Evolutionary conservation across 768 basidiomycete species (phyloP).

Genomic region (Tubosaeta sp.): DNA sequence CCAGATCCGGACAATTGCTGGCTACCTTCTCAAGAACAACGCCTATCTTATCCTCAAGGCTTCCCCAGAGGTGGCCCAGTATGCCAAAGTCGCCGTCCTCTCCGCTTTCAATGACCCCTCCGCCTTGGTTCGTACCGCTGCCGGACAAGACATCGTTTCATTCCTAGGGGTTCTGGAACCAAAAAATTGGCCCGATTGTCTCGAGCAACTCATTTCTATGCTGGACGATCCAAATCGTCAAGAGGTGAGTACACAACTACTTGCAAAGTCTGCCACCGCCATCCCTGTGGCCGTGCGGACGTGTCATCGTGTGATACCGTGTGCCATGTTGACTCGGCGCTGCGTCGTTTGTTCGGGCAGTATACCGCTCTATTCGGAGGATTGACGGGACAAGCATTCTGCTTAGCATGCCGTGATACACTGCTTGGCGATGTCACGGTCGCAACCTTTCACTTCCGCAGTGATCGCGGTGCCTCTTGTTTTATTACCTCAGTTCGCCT

Average conservation of each 20-base stretch:
- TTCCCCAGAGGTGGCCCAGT: constrained; percentile 60
- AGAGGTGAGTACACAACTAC: constrained; percentile 61
- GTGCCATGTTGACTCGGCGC: neutral
- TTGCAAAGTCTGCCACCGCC: neutral
- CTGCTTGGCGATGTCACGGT: neutral
- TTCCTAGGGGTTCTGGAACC: constrained; percentile 87
- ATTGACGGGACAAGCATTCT: neutral
- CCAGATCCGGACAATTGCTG: constrained; percentile 92
- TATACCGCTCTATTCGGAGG: constrained; percentile 2
- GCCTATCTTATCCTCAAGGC: constrained; percentile 71
- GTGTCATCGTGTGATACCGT: neutral
- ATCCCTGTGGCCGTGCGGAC: neutral
- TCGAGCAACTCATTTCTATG: constrained; percentile 77
- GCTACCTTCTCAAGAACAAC: constrained; percentile 96
- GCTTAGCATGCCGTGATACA: constrained; percentile 5
- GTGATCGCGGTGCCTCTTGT: neutral
- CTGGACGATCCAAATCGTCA: constrained; percentile 79
- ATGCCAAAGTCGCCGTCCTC: constrained; percentile 72
- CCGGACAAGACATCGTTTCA: constrained; percentile 87
- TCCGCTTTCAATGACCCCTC: constrained; percentile 78
- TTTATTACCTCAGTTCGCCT: neutral
- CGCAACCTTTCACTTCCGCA: constrained; percentile 2
- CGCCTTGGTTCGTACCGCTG: constrained; percentile 89
- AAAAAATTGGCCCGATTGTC: constrained; percentile 92
- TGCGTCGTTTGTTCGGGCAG: constrained; percentile 7